Evolutionary conservation across 148 eudicot genomes (phyloP), one percentile per base, ranked within the genome.

Genomic region (Simmondsia chinensis): DNA sequence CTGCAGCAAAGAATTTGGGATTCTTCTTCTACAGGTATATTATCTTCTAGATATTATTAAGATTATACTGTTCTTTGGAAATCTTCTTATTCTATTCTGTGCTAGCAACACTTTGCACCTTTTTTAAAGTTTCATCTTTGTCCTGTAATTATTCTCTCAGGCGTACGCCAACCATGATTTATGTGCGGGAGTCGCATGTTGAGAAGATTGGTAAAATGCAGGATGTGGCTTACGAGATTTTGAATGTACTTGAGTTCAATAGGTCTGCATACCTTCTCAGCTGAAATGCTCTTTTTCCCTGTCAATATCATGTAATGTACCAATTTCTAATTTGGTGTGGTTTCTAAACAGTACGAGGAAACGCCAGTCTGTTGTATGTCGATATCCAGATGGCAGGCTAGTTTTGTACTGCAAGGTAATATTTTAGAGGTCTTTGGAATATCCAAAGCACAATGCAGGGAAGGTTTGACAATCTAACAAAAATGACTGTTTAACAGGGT

Each of bases 331-430:
- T 28, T 23, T 52, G 34, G 38, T 58, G 47, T 61, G 52, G 16
- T 50, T 20, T 37, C 35, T 45, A 19, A 66, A 24, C 60, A 91
- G 99, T 69, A 82, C 88, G 30, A 64, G 99, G 76, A 91, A 85
- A 65, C 87, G 99, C 56, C 99, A 85, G 61, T 91, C 99, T 43
- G 99, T 91, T 61, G 82, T 91, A 51, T 91, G 99, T 50, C 88
- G 94, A 31, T 82, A 70, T 66, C 75, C 81, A 18, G 89, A 91
- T 72, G 95, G 95, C 18, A 85, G 95, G 65, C 88, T 91, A 73
- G 86, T 91, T 36, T 56, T 91, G 69, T 91, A 85, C 68, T 91
- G 99, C 63, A 91, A 91, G 89, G 99, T 76, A 68, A 48, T 42
- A 14, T 24, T 37, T 57, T 50, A 28, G 55, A 9, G 28, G 42